A percentile compares a stretch with the other conserved stretches of the same genome.
Evolutionary conservation across 768 basidiomycete species (phyloP).

Genomic region (Amanita rimosa): DNA sequence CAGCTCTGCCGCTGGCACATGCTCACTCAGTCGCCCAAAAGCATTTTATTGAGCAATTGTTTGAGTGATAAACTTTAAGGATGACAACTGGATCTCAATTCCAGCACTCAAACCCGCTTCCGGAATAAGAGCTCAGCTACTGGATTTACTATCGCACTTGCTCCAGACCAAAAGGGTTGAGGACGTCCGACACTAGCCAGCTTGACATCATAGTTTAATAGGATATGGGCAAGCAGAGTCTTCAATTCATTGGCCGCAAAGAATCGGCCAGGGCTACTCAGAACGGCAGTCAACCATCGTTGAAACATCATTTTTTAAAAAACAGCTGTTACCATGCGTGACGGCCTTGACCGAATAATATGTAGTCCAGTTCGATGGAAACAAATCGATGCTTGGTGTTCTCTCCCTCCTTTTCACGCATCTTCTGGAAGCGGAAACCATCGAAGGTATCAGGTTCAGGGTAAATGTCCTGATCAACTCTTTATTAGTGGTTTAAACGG

Average conservation of each 20-base stretch:
- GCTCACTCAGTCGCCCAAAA: too few relatives aligned
- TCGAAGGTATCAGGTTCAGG: too few relatives aligned
- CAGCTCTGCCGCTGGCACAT: too few relatives aligned
- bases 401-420: too few relatives aligned
- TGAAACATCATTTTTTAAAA: not conserved
- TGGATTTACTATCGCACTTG: slow-evolving; percentile 15
- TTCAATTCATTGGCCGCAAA: slow-evolving; percentile 12
- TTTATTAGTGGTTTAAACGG: not conserved
- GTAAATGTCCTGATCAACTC: too few relatives aligned
- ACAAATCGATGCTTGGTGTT: too few relatives aligned
- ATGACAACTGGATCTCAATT: too few relatives aligned
- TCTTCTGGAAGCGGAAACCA: too few relatives aligned
- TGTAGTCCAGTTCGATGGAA: too few relatives aligned
- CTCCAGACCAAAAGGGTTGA: slow-evolving; percentile 7
- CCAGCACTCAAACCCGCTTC: slow-evolving; percentile 9
- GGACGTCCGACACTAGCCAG: slow-evolving; percentile 11
- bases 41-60: too few relatives aligned
- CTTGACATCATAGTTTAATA: slow-evolving; percentile 23
- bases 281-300: not conserved
- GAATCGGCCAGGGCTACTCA: slow-evolving; percentile 22
- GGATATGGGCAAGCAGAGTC: slow-evolving; percentile 4
- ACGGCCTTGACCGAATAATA: too few relatives aligned
- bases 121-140: slow-evolving; percentile 23
- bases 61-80: too few relatives aligned
- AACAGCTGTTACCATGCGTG: not conserved